Evolutionary conservation across 2,329 filamentous ascomycete species (phyloP).

Genomic region (Sphaerulina musiva): DNA sequence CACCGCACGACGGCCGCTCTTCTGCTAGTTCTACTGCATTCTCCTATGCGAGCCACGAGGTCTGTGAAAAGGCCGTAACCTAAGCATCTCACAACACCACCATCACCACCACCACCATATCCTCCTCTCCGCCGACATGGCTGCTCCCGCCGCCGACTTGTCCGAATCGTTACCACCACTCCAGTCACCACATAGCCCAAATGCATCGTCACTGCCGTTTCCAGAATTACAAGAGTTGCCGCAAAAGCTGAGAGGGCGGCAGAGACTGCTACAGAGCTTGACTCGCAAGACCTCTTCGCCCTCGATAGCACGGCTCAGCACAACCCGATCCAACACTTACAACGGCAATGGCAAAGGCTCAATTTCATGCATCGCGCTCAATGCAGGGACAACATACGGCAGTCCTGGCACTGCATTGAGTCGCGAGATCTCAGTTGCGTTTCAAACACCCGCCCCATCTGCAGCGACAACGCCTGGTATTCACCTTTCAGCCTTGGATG

Average conservation of each 20-base stretch:
- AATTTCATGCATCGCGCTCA: constrained; percentile 59
- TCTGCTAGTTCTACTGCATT: no score
- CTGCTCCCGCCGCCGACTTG: no score
- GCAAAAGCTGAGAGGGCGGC: constrained; percentile 60
- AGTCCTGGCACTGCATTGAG: constrained; percentile 49
- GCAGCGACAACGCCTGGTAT: constrained; percentile 42
- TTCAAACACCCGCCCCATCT: constrained; percentile 52
- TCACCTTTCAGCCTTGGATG: constrained; percentile 45
- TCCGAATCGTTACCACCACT: no score
- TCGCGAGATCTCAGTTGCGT: constrained; percentile 51
- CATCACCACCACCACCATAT: no score
- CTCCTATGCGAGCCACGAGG: no score
- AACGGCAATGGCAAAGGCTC: constrained; percentile 57
- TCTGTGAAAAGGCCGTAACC: no score
- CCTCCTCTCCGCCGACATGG: no score
- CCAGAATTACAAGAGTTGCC: constrained; percentile 32
- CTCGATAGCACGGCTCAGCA: constrained; percentile 58
- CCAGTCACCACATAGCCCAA: constrained; percentile 22
- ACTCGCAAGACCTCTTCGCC: constrained; percentile 78
- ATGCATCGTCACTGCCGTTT: constrained; percentile 23
- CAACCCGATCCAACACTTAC: constrained; percentile 59
- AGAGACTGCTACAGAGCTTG: constrained; percentile 64
- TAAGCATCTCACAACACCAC: no score
- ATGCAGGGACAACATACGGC: constrained; percentile 46
- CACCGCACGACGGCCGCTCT: no score